Percentiles rank a stretch among this genome's conserved stretches.
Evolutionary conservation across 2,329 filamentous ascomycete species (phyloP).

Genomic region (Diaporthe nobilis): DNA sequence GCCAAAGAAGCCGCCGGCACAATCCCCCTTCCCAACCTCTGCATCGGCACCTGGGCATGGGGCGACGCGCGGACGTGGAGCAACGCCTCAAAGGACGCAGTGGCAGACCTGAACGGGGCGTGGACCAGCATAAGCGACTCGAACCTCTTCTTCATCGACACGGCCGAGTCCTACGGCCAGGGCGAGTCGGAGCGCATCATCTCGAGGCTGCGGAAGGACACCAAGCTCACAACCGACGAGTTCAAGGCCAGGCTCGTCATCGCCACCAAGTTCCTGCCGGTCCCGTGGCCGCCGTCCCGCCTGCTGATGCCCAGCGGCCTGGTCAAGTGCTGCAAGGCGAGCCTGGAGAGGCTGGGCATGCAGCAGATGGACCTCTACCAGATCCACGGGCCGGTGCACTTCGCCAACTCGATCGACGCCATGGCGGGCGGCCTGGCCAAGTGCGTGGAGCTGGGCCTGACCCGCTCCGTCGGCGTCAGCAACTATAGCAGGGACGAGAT

Average conservation of each 20-base stretch:
- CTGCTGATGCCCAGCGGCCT: conserved; percentile 47
- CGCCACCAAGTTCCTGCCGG: conserved; percentile 57
- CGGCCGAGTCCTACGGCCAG: conserved; percentile 58
- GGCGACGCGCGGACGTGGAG: conserved; percentile 80
- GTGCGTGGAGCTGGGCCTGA: conserved; percentile 57
- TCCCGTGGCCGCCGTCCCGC: conserved; percentile 43
- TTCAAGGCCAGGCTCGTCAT: conserved; percentile 54
- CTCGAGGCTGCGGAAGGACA: conserved; percentile 43
- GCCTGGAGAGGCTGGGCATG: conserved; percentile 55
- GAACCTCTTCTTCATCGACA: conserved; percentile 59
- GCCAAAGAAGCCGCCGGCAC: conserved; percentile 43
- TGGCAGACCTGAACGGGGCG: conserved; percentile 73
- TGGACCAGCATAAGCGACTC: conserved; percentile 54
- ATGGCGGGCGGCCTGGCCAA: conserved; percentile 58
- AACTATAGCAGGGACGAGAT: conserved; percentile 59
- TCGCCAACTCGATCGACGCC: conserved; percentile 52
- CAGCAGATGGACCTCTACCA: conserved; percentile 51
- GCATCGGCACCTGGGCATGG: conserved; percentile 88
- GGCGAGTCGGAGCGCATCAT: conserved; percentile 59
- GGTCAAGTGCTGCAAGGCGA: conserved; percentile 54
- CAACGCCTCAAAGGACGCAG: conserved; percentile 81
- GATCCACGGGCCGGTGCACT: conserved; percentile 61
- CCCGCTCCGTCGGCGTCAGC: conserved; percentile 58
- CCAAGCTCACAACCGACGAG: conserved; percentile 53
- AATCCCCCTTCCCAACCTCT: conserved; percentile 59